Base-by-base conservation (phyloP, 2,329 filamentous ascomycete genomes). In the Emergomyces pasteurianus region DNA sequence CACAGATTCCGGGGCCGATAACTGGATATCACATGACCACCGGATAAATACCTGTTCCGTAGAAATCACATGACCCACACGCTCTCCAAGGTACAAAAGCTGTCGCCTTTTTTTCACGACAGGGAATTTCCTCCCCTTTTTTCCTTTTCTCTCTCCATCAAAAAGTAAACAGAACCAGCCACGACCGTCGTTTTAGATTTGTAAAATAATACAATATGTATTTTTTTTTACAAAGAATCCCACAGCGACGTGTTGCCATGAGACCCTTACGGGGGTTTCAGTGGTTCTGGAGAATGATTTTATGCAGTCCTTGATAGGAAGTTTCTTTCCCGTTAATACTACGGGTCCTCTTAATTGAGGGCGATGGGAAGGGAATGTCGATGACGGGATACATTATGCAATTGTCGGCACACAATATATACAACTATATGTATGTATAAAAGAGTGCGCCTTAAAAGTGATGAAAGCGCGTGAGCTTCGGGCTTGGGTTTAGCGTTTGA, bases 191-290 rank as follows among this genome's bases (percentile, higher is more conserved):
- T 80, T 77, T 76, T 74, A 76, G 72, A 73, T 74, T 74, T 74
- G 59, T 34, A 21, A 23, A n/a, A n/a, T n/a, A n/a, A n/a, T n/a
- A n/a, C n/a, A n/a, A n/a, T n/a, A n/a, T n/a, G n/a, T n/a, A 26
- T 23, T 21, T 21, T 12, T 9, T 9, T 26, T 26, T 26, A 26
- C 21, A 34, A 36, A n/a, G 18, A 23, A 9, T 62, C 63, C 73
- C 73, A 84, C 81, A 82, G 80, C 84, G 82, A 78, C 79, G 81
- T 74, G 84, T 86, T 87, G 85, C 85, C 85, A 86, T 84, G 80
- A 79, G 76, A 34, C 57, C 42, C n/a, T 72, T 64, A 68, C 43
- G 55, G 53, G 74, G 77, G 77, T 78, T 79, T 79, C 76, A 79
- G 54, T 80, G 81, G 83, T 77, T 84, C 83, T 82, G 83, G 77